These are phyloP conservation scores for Neckera pumila DNA, from an alignment of 225 moss, liverwort and hornwort species.

Conservation along the genomic window DNA sequence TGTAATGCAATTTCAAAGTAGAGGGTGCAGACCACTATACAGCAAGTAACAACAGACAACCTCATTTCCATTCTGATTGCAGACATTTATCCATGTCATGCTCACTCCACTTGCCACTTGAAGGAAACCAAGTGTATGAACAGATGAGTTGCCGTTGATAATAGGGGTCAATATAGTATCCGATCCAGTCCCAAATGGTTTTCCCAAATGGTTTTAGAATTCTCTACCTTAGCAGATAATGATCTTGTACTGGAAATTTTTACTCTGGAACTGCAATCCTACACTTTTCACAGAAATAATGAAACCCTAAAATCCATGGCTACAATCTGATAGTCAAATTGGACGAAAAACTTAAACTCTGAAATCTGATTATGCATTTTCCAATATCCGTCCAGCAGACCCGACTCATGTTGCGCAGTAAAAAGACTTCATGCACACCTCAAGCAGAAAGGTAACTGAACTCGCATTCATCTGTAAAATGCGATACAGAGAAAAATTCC, in stretches of 20 bases:
- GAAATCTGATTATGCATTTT: neutral
- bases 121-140: neutral
- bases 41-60: neutral
- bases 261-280: neutral
- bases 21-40: neutral
- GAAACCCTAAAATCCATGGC: neutral
- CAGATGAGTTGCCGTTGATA: neutral
- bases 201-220: too few relatives aligned
- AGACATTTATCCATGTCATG: neutral
- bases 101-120: neutral
- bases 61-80: neutral
- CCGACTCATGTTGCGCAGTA: too few relatives aligned
- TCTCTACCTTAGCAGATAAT: neutral
- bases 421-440: neutral
- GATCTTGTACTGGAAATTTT: neutral
- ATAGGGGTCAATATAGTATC: neutral
- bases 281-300: neutral
- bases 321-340: neutral
- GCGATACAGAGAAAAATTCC: too few relatives aligned
- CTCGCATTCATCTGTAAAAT: neutral
- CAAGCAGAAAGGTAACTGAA: neutral
- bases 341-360: neutral
- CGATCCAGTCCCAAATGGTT: neutral
- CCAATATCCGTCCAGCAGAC: too few relatives aligned
- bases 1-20: neutral